Conservation (phyloP, 192 early-diverging fungal genomes). For the Entomortierella beljakovae region DNA sequence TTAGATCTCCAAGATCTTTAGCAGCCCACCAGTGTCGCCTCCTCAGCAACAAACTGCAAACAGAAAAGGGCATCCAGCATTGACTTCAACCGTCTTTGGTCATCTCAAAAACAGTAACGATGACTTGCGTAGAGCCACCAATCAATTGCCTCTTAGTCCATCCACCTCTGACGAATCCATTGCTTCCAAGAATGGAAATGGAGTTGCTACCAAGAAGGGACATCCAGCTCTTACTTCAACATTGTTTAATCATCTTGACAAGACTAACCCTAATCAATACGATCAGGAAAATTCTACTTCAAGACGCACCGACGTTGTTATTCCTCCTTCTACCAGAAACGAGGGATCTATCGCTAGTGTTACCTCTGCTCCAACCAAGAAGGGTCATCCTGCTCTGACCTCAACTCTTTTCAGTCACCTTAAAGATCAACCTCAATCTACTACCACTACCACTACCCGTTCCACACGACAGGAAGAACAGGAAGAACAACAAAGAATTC, state of each 20-base stretch:
- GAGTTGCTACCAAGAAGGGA: conserved; percentile 31
- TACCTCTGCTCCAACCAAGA: conserved; percentile 7
- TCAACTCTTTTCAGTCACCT: conserved; percentile 35
- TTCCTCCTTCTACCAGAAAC: background rate
- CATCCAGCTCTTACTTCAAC: conserved; percentile 49
- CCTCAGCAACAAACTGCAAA: background rate
- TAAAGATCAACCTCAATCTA: conserved; percentile 1
- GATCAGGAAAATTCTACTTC: too few relatives aligned
- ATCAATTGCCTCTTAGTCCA: conserved; percentile 11
- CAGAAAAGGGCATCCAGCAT: conserved; percentile 51
- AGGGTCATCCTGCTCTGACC: conserved; percentile 45
- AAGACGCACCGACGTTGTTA: background rate
- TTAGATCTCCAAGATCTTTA: conserved; percentile 50
- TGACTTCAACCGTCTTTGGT: conserved; percentile 42
- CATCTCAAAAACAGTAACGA: conserved; percentile 20
- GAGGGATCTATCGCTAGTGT: background rate
- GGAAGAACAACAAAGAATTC: conserved; percentile 6
- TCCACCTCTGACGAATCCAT: conserved; percentile 16
- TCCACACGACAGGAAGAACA: background rate
- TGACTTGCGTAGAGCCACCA: background rate
- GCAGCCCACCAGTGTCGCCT: conserved; percentile 33
- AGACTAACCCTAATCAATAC: background rate
- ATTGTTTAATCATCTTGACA: conserved; percentile 22
- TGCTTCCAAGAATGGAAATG: background rate
- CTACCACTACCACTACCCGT: conserved; percentile 7